Evolutionary conservation across 345 rosid genomes (phyloP), one percentile per base, ranked within the genome.

Genomic region (Carallia pectinifolia): DNA sequence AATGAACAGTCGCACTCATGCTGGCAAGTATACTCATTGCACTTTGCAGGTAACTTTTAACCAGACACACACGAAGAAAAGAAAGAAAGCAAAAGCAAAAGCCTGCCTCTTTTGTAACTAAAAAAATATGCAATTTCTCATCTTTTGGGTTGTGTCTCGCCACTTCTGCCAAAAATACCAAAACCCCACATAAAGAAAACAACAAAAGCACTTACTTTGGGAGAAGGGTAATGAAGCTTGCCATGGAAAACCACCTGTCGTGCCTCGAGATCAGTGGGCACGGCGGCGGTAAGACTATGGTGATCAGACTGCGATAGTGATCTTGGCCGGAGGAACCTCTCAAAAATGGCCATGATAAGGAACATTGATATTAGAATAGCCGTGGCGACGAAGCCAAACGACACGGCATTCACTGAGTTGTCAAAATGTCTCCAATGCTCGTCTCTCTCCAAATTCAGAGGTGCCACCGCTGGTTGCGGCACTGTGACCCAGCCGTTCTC

Each of bases 301-400:
- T 55, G 18, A 23, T 23, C 23, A 7, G 74, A 64, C 44, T 61
- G 66, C 3, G 70, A 23, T 38, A 52, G 58, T 31, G 70, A 65
- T 61, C 73, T 65, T 19, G 74, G 79, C 62, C 74, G 53, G 23
- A 76, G 71, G 48, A 76, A 76, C 27, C 80, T 66, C 39, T 76
- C 80, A 37, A 71, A 76, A 66, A 76, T 76, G 53, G 80, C 80
- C 68, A 76, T 76, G n/a, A 71, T 72, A 34, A 76, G 64, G 64
- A 76, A 76, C 76, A 71, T 76, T 7, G 80, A 76, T 13, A 76
- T 71, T 3, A 76, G 64, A 61, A 76, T 60, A 63, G 80, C 80
- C 23, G 80, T 76, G 47, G 80, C 80, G 1, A 76, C 80, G 39
- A 76, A 76, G 55, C 80, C 80, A 71, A 71, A 76, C 10, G 80